Evolutionary conservation across 2,329 filamentous ascomycete genomes (phyloP).

Genomic region (Fusarium brevicatenulatum): DNA sequence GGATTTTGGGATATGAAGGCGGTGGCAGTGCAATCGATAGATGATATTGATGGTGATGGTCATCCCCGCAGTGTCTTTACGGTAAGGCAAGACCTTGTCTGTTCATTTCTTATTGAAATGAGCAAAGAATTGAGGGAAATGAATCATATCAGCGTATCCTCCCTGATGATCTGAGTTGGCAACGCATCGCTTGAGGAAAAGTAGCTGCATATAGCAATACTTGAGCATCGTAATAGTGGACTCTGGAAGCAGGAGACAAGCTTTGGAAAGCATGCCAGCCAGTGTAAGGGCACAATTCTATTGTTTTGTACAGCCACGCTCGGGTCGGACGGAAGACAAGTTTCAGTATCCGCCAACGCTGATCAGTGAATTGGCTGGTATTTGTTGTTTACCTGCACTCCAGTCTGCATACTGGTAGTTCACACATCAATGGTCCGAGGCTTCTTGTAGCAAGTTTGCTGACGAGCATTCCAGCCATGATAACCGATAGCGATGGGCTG

Average conservation of each 20-base stretch:
- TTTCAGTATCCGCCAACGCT: slow-evolving; percentile 21
- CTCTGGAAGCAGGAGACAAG: not conserved
- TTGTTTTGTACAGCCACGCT: slow-evolving; percentile 37
- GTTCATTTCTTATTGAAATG: slow-evolving; percentile 29
- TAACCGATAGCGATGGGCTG: slow-evolving; percentile 5
- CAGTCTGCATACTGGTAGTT: not conserved
- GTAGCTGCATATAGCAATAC: not conserved
- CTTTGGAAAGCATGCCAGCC: slow-evolving; percentile 9
- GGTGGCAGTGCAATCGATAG: slow-evolving; percentile 37
- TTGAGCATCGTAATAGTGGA: not conserved
- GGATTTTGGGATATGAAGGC: slow-evolving; percentile 23
- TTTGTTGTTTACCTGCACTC: slow-evolving; percentile 21
- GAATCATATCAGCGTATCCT: not conserved
- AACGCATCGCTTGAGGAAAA: not conserved
- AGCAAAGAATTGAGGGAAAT: slow-evolving; percentile 22
- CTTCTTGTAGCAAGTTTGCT: slow-evolving; percentile 6
- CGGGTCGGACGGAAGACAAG: slow-evolving; percentile 32
- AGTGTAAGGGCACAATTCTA: slow-evolving; percentile 6
- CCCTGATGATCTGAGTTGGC: slow-evolving; percentile 3
- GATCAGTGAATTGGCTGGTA: slow-evolving; percentile 15
- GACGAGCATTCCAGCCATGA: slow-evolving; percentile 23
- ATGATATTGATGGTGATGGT: slow-evolving; percentile 21
- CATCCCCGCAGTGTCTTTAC: slow-evolving; percentile 12
- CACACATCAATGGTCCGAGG: not conserved
- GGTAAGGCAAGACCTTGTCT: slow-evolving; percentile 21